Evolutionary conservation across 1,139 yeast species (phyloP).

Genomic region (Chernovozyma aurita): DNA sequence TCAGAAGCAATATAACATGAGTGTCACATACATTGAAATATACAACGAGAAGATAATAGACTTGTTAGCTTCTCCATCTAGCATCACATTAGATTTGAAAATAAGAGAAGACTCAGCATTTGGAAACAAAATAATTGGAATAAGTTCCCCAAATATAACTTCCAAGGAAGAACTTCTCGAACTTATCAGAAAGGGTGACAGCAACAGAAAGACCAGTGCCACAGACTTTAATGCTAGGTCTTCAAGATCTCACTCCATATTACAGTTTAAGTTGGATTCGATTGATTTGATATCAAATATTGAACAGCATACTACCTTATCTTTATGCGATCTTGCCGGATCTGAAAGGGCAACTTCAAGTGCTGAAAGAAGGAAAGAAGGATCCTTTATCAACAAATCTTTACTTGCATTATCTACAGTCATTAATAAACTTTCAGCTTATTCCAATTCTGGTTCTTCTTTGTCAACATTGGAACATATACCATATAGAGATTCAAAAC

Average conservation of each 20-base stretch:
- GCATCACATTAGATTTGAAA: conserved; percentile 46
- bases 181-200: conserved; percentile 66
- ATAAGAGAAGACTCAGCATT: conserved; percentile 70
- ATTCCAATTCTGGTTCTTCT: conserved; percentile 19
- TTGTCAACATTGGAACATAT: conserved; percentile 48
- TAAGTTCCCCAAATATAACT: conserved; percentile 55
- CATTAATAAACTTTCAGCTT: conserved; percentile 64
- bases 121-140: conserved; percentile 78
- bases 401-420: conserved; percentile 86
- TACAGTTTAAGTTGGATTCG: conserved; percentile 59
- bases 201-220: conserved; percentile 73
- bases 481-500: conserved; percentile 89
- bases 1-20: conserved; percentile 38
- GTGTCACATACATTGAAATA: conserved; percentile 77
- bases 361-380: conserved; percentile 82
- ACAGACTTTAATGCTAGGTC: conserved; percentile 85
- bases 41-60: conserved; percentile 86
- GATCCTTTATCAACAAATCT: conserved; percentile 87
- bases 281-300: conserved; percentile 36
- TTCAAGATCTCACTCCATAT: conserved; percentile 88
- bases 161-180: conserved; percentile 57
- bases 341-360: conserved; percentile 88
- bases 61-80: conserved; percentile 36
- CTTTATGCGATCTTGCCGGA: conserved; percentile 94
- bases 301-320: conserved; percentile 59